A percentile compares a stretch with the other conserved stretches of the same genome.
These are phyloP conservation scores for Alternaria metachromatica DNA, from an alignment of 2,329 filamentous ascomycete genomes.

Conservation along the genomic window DNA sequence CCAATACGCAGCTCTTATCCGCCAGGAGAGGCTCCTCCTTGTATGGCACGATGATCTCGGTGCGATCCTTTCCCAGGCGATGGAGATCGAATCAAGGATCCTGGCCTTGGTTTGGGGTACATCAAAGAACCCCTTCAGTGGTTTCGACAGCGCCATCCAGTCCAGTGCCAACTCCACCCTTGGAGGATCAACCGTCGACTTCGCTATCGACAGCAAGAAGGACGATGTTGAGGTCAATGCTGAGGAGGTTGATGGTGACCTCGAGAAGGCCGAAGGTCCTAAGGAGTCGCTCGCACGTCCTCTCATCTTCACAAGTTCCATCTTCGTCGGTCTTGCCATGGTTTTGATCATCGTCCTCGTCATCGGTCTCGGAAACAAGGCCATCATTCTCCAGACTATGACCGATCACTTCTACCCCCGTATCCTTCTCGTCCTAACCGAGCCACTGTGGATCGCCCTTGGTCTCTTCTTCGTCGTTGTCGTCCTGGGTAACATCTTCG, in stretches of 20 bases:
- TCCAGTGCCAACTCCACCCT: slow-evolving; percentile 32
- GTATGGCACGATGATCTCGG: slow-evolving; percentile 83
- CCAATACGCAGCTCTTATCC: slow-evolving; percentile 80
- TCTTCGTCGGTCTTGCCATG: slow-evolving; percentile 61
- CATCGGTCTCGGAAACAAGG: slow-evolving; percentile 62
- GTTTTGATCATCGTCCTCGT: slow-evolving; percentile 60
- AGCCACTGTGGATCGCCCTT: slow-evolving; percentile 59
- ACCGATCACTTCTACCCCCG: slow-evolving; percentile 62
- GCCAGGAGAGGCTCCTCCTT: slow-evolving; percentile 71
- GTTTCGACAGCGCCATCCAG: slow-evolving; percentile 44
- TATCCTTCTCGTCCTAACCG: slow-evolving; percentile 57
- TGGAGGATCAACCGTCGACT: slow-evolving; percentile 31
- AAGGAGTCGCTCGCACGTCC: slow-evolving; percentile 54
- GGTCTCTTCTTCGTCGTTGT: slow-evolving; percentile 51
- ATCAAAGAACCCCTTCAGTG: slow-evolving; percentile 54
- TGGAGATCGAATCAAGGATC: slow-evolving; percentile 75
- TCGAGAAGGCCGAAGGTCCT: slow-evolving; percentile 38
- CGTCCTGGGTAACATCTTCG: slow-evolving; percentile 27
- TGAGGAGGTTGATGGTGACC: slow-evolving; percentile 27
- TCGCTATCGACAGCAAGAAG: slow-evolving; percentile 11
- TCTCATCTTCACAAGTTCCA: slow-evolving; percentile 61
- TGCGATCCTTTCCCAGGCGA: slow-evolving; percentile 72
- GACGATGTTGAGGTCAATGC: slow-evolving; percentile 17
- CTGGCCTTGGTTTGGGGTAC: slow-evolving; percentile 71
- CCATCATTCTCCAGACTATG: slow-evolving; percentile 60